Evolutionary conservation across 1,284 basidiomycete species (phyloP).

Genomic region (Cryptococcus sp.): DNA sequence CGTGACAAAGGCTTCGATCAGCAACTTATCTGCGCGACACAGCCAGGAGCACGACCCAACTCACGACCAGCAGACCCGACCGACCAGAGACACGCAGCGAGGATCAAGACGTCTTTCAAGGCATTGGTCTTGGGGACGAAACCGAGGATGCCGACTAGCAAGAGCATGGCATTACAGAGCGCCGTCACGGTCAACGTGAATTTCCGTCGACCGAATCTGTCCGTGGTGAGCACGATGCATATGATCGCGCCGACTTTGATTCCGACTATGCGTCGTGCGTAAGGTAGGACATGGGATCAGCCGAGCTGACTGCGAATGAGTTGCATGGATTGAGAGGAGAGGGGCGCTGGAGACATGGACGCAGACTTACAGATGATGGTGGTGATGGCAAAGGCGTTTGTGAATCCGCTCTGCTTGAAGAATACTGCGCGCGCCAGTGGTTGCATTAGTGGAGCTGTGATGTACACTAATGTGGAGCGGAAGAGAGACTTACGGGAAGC

Average conservation of each 20-base stretch:
- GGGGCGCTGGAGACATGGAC: neutral
- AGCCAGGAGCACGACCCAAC: neutral
- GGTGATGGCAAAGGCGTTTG: slow-evolving; percentile 25
- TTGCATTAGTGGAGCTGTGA: no score
- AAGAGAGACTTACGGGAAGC: slow-evolving; percentile 4
- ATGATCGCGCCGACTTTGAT: slow-evolving; percentile 21
- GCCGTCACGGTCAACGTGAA: slow-evolving; percentile 12
- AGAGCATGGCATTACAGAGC: slow-evolving; percentile 17
- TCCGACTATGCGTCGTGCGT: slow-evolving; percentile 13
- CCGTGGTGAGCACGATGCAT: slow-evolving; percentile 22
- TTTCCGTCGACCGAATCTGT: slow-evolving; percentile 26
- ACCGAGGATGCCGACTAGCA: slow-evolving; percentile 24
- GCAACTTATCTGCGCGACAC: no score
- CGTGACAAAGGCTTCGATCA: no score
- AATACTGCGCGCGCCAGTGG: slow-evolving; percentile 11
- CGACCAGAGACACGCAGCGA: slow-evolving; percentile 22
- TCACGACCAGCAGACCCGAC: slow-evolving; percentile 1
- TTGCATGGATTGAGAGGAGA: no score
- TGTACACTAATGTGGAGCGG: no score
- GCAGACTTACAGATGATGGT: slow-evolving; percentile 19
- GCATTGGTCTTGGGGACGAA: slow-evolving; percentile 14
- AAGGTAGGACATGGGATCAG: neutral
- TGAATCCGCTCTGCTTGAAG: slow-evolving; percentile 25
- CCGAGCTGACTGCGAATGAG: neutral
- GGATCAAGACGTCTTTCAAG: slow-evolving; percentile 20